Conservation (phyloP, 371 early-diverging fungal genomes). For the Coemansia sp. region DNA sequence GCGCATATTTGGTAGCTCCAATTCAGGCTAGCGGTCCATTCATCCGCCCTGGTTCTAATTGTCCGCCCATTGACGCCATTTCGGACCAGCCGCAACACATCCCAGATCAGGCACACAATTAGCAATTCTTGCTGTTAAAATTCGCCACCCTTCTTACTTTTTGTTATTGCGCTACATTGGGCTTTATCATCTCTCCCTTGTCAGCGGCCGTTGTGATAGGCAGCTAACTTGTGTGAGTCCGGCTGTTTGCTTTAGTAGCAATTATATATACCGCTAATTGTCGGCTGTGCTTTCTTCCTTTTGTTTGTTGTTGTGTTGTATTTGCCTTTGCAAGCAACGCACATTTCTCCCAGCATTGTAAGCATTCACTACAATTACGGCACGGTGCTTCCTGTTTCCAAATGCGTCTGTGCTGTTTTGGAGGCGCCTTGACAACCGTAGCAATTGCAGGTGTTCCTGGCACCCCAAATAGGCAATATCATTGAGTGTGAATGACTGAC, state of each 20-base stretch:
- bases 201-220: slow-evolving; percentile 1
- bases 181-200: background rate
- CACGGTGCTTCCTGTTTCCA: background rate
- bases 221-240: background rate
- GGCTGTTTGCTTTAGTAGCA: slow-evolving; percentile 1
- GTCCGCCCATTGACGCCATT: background rate
- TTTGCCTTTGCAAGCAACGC: slow-evolving; percentile 8
- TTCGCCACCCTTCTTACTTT: slow-evolving; percentile 8
- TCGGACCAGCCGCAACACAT: slow-evolving; percentile 3
- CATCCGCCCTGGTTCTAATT: slow-evolving; percentile 1
- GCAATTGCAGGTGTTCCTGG: slow-evolving; percentile 7
- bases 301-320: slow-evolving; percentile 6
- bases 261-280: slow-evolving; percentile 8
- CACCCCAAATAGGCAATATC: slow-evolving; percentile 18
- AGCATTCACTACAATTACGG: background rate
- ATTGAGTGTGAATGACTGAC: slow-evolving; percentile 6
- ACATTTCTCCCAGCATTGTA: background rate
- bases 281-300: background rate
- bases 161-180: background rate
- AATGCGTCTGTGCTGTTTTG: slow-evolving; percentile 11
- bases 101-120: background rate
- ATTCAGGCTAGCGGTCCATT: slow-evolving; percentile 2
- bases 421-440: background rate
- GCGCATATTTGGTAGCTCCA: background rate
- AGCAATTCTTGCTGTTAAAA: background rate